Evolutionary conservation across 257 asterid genomes (phyloP).

Genomic region (Ehretia macrophylla): DNA sequence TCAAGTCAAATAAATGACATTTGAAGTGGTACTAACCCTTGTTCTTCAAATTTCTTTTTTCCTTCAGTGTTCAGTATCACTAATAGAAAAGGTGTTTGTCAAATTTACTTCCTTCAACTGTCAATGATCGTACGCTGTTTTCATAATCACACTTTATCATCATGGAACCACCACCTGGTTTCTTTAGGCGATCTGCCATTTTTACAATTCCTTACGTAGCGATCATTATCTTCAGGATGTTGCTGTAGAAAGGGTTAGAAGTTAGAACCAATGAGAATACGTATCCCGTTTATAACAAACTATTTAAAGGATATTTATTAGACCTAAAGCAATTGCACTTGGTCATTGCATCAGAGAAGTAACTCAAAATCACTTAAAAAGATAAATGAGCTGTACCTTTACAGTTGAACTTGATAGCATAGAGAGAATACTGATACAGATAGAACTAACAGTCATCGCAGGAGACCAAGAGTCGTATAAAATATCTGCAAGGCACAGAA

Average conservation of each 20-base stretch:
- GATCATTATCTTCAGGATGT: constrained; percentile 95
- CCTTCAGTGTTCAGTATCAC: constrained; percentile 12
- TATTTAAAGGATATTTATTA: no score
- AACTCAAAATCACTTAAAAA: no score
- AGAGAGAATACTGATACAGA: constrained; percentile 96
- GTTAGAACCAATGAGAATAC: constrained; percentile 1
- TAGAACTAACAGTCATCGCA: constrained; percentile 96
- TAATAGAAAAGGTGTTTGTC: constrained; percentile 13
- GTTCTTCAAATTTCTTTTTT: constrained; percentile 7
- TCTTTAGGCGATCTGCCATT: constrained; percentile 97
- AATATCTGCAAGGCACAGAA: constrained; percentile 52
- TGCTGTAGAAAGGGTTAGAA: constrained; percentile 53
- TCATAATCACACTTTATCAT: constrained; percentile 72
- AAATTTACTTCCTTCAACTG: constrained; percentile 10
- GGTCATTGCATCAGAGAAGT: background rate
- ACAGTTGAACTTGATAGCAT: constrained; percentile 91
- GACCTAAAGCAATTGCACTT: background rate
- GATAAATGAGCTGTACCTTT: constrained; percentile 39
- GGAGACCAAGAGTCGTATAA: constrained; percentile 98
- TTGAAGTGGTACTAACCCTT: constrained; percentile 13
- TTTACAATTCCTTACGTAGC: constrained; percentile 88
- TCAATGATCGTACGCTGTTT: constrained; percentile 6
- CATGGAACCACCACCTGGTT: constrained; percentile 99
- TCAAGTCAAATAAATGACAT: constrained; percentile 7
- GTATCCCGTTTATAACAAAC: background rate